phyloP scores from a whole-genome alignment of 352 stramenopile genomes.

The Globisporangium recalcitrans region DNA sequence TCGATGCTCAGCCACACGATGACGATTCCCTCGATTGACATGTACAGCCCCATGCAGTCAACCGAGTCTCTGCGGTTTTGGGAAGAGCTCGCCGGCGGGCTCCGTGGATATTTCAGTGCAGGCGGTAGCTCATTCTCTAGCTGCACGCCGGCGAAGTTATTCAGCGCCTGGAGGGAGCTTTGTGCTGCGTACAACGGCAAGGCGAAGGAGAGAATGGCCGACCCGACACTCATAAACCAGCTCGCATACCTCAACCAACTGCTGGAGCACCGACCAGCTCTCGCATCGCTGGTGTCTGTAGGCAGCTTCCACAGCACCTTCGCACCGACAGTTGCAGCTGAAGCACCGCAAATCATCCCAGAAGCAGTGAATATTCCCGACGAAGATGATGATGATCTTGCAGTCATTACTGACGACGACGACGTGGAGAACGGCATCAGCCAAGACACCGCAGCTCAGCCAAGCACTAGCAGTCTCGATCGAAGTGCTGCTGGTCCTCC shows the following conservation, averaged over 20 bases:
- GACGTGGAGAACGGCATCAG: slow-evolving; percentile 5
- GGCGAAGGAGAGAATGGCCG: background rate
- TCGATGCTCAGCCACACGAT: slow-evolving; percentile 21
- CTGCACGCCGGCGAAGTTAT: background rate
- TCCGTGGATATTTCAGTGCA: background rate
- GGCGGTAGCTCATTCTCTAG: background rate
- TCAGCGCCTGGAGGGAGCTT: background rate
- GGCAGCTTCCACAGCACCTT: slow-evolving; percentile 1
- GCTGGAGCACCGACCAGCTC: background rate
- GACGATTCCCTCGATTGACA: slow-evolving; percentile 15
- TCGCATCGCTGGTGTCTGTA: background rate
- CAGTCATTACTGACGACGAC: slow-evolving; percentile 11
- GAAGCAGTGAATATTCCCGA: slow-evolving; percentile 7
- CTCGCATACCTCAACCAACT: slow-evolving; percentile 3
- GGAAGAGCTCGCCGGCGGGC: slow-evolving; percentile 6
- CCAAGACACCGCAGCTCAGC: background rate
- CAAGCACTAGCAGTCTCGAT: background rate
- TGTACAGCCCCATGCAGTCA: slow-evolving; percentile 19
- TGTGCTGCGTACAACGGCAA: slow-evolving; percentile 2
- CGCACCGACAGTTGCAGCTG: background rate
- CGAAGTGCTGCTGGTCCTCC: background rate
- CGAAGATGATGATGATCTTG: slow-evolving; percentile 11
- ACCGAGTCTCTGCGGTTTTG: slow-evolving; percentile 15
- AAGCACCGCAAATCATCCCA: background rate
- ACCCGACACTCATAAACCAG: background rate